Evolutionary conservation across 768 basidiomycete genomes (phyloP).

Genomic region (Mycena indigotica): DNA sequence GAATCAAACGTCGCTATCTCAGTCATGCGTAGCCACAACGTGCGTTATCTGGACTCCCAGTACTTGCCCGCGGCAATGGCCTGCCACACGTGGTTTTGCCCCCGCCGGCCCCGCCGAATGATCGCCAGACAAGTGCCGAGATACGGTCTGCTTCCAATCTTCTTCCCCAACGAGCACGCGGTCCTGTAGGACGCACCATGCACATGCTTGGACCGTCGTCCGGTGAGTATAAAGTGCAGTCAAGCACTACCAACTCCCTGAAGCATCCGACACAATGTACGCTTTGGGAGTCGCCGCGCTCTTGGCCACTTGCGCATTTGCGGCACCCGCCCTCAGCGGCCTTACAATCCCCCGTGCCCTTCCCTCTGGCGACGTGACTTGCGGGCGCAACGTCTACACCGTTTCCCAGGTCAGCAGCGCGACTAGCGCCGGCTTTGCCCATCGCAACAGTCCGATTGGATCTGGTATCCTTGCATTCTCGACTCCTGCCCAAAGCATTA

Average conservation of each 20-base stretch:
- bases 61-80: background rate
- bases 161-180: background rate
- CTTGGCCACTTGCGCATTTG: too few relatives aligned
- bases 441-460: slow-evolving; percentile 23
- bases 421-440: slow-evolving; percentile 14
- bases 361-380: slow-evolving; percentile 25
- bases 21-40: background rate
- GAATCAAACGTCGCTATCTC: background rate
- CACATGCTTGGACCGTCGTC: background rate
- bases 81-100: background rate
- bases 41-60: background rate
- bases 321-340: too few relatives aligned
- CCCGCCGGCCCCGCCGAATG: background rate
- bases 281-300: too few relatives aligned
- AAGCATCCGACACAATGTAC: too few relatives aligned
- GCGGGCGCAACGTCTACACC: slow-evolving; percentile 23
- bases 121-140: background rate
- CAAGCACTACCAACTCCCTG: too few relatives aligned
- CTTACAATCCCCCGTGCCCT: slow-evolving; percentile 17
- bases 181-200: background rate
- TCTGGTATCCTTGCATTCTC: slow-evolving; percentile 7
- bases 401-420: slow-evolving; percentile 22
- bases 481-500: background rate
- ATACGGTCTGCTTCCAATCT: background rate
- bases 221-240: too few relatives aligned